Evolutionary conservation across 208 protist genomes (phyloP).

Genomic region (Crithidia sp.): DNA sequence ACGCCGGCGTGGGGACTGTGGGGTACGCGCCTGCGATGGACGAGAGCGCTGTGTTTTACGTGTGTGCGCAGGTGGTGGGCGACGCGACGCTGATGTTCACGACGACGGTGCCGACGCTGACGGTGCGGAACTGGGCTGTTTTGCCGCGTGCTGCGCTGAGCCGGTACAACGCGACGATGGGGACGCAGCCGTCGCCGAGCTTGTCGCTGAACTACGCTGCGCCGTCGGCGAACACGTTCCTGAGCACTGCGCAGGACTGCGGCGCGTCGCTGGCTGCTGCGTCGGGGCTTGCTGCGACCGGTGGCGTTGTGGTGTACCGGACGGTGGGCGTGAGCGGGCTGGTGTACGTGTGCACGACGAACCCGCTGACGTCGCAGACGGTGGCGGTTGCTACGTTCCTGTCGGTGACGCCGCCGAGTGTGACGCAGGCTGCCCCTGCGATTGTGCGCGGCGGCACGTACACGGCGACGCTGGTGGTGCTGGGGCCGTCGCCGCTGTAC

Average conservation of each 20-base stretch:
- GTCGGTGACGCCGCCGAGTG: conserved; percentile 51
- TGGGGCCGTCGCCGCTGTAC: conserved; percentile 42
- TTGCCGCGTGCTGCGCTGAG: conserved; percentile 46
- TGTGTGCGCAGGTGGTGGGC: conserved; percentile 45
- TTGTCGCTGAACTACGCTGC: conserved; percentile 59
- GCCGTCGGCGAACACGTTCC: conserved; percentile 43
- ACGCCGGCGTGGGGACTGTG: conserved; percentile 22
- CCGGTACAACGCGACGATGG: conserved; percentile 38
- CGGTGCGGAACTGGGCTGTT: conserved; percentile 46
- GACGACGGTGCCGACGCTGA: conserved; percentile 50
- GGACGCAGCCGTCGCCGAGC: conserved; percentile 4
- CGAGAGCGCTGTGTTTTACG: conserved; percentile 52
- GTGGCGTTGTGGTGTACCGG: conserved; percentile 9
- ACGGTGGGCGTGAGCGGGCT: conserved; percentile 35
- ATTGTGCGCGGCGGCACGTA: conserved; percentile 50
- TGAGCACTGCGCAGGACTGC: conserved; percentile 46
- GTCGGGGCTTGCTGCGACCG: conserved; percentile 10
- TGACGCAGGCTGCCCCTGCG: conserved; percentile 39
- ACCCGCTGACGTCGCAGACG: conserved; percentile 15
- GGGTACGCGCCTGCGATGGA: conserved; percentile 50
- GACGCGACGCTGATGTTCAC: conserved; percentile 53
- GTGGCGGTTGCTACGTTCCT: conserved; percentile 49
- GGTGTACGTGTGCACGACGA: conserved; percentile 57
- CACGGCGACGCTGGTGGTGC: conserved; percentile 43
- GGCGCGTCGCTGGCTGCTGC: conserved; percentile 20